These are phyloP conservation scores for Pyrenophora teres DNA, from an alignment of 2,329 filamentous ascomycete species.

Conservation along the genomic window DNA sequence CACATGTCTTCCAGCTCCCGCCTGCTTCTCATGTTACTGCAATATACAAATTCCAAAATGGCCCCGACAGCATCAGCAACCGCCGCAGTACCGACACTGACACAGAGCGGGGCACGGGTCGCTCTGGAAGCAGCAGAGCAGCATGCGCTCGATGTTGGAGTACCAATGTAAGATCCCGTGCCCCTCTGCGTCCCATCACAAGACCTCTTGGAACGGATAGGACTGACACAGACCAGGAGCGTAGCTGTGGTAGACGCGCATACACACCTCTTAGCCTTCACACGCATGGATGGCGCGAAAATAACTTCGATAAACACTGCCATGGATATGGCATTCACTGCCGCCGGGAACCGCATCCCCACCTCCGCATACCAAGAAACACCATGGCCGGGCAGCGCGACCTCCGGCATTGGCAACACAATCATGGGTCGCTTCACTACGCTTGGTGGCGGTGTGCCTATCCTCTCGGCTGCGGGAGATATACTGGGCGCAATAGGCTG, in stretches of 20 bases:
- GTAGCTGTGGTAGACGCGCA: slow-evolving; percentile 53
- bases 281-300: slow-evolving; percentile 53
- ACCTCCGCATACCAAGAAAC: slow-evolving; percentile 58
- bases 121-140: slow-evolving; percentile 36
- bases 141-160: slow-evolving; percentile 31
- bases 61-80: slow-evolving; percentile 19
- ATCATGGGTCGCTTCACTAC: slow-evolving; percentile 58
- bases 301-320: slow-evolving; percentile 62
- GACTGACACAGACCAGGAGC: slow-evolving; percentile 44
- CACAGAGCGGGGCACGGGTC: slow-evolving; percentile 35
- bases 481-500: slow-evolving; percentile 60
- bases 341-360: slow-evolving; percentile 57
- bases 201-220: background rate
- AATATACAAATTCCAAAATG: slow-evolving; percentile 16
- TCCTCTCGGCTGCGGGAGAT: slow-evolving; percentile 51
- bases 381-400: slow-evolving; percentile 55
- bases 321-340: slow-evolving; percentile 64
- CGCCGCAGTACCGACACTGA: slow-evolving; percentile 33
- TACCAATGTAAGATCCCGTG: slow-evolving; percentile 38
- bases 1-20: background rate
- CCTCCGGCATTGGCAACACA: slow-evolving; percentile 54
- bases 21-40: slow-evolving; percentile 1
- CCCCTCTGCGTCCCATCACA: background rate
- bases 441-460: slow-evolving; percentile 58
- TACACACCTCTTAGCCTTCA: slow-evolving; percentile 52